These are phyloP conservation scores for Primulina huaijiensis DNA, from an alignment of 257 asterid species.

Conservation along the genomic window DNA sequence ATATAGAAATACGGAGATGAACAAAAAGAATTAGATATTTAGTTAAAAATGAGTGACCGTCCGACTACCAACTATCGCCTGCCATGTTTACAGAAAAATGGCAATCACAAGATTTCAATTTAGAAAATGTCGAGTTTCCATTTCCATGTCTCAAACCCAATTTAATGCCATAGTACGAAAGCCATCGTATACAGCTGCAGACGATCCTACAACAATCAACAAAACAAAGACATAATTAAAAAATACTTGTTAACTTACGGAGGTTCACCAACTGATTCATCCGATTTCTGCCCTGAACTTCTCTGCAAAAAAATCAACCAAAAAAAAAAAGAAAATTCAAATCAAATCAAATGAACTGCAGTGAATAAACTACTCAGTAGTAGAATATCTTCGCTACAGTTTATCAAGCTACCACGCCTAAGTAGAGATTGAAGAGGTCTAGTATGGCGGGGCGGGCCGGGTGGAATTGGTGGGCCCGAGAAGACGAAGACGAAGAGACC, in stretches of 20 bases:
- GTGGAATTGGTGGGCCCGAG: constrained; percentile 66
- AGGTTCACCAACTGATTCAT: constrained; percentile 66
- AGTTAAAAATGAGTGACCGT: no score
- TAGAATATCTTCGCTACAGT: neutral
- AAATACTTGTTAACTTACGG: constrained; percentile 56
- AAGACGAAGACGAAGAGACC: constrained; percentile 54
- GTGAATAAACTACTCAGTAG: neutral
- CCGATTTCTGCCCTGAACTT: constrained; percentile 53
- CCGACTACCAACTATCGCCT: no score
- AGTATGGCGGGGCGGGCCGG: constrained; percentile 72
- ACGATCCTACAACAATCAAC: constrained; percentile 2
- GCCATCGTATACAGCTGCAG: neutral
- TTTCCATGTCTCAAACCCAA: neutral
- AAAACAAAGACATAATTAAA: neutral
- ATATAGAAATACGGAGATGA: no score
- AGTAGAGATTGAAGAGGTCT: constrained; percentile 75
- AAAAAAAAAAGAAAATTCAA: constrained; percentile 3
- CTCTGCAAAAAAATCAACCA: constrained; percentile 41
- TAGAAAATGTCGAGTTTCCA: no score
- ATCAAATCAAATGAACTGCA: neutral
- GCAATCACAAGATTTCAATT: neutral
- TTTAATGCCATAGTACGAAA: neutral
- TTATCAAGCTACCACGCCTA: constrained; percentile 51
- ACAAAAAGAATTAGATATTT: no score
- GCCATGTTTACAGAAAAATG: neutral